These are phyloP conservation scores for Fraxinus platypoda DNA, from an alignment of 305 asterid genomes.

Conservation along the genomic window DNA sequence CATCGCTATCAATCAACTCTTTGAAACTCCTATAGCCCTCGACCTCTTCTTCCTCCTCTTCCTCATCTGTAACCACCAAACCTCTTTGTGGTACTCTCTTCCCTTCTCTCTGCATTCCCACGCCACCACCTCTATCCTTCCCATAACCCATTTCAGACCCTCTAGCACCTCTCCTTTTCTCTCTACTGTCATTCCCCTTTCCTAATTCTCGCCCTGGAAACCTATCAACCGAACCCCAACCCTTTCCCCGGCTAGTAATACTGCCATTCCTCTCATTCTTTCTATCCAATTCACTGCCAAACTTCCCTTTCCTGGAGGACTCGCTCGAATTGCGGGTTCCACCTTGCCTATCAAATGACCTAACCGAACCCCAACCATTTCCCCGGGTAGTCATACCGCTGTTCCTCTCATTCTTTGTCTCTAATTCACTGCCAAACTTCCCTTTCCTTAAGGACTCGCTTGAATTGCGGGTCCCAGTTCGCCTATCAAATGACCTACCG, in stretches of 20 bases:
- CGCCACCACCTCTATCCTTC: conserved; percentile 35
- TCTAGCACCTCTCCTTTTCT: conserved; percentile 28
- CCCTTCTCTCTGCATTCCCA: conserved; percentile 32
- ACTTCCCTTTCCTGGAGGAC: conserved; percentile 20
- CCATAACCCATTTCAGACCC: conserved; percentile 30
- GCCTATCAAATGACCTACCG: conserved; percentile 21
- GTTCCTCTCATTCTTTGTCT: conserved; percentile 6
- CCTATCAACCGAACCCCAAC: conserved; percentile 25
- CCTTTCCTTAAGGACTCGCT: conserved; percentile 21
- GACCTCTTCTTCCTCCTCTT: conserved; percentile 32
- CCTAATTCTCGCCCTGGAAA: conserved; percentile 13
- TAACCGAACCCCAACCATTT: background rate
- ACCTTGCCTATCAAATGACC: conserved; percentile 29
- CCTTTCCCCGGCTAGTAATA: background rate
- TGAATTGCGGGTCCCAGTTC: conserved; percentile 32
- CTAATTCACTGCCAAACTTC: conserved; percentile 7
- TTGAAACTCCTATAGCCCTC: conserved; percentile 40
- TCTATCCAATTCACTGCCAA: conserved; percentile 12
- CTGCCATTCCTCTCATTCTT: conserved; percentile 1
- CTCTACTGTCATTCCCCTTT: conserved; percentile 32
- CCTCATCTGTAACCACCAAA: conserved; percentile 36
- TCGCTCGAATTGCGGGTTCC: conserved; percentile 29
- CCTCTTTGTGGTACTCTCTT: conserved; percentile 38
- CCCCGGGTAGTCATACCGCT: background rate
- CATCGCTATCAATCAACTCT: conserved; percentile 58